Evolutionary conservation across 176 grass and related monocot species (phyloP).

Genomic region (Ananas comosus): DNA sequence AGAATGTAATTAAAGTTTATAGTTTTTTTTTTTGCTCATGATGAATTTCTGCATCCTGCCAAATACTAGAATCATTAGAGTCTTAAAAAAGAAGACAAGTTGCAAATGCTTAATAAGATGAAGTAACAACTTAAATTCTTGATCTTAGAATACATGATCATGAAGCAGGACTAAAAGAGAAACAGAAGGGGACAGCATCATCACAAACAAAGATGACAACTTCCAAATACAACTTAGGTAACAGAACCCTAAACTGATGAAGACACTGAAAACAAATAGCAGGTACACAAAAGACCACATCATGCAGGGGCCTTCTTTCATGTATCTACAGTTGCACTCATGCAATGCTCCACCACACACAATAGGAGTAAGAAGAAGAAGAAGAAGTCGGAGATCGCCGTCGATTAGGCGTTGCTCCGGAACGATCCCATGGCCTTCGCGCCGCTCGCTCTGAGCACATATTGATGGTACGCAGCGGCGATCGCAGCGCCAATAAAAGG

Average conservation of each 20-base stretch:
- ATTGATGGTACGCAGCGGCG: slow-evolving; percentile 57
- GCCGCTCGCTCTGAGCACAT: slow-evolving; percentile 52
- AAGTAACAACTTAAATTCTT: too few species aligned
- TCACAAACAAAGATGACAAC: not conserved
- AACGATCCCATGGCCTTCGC: slow-evolving; percentile 61
- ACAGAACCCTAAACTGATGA: slow-evolving; percentile 14
- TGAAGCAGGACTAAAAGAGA: not conserved
- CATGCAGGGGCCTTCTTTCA: not conserved
- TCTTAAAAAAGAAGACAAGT: too few species aligned
- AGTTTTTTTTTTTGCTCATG: too few species aligned
- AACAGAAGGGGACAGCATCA: not conserved
- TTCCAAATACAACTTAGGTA: not conserved
- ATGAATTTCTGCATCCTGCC: too few species aligned
- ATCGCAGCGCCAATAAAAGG: slow-evolving; percentile 31
- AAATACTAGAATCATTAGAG: too few species aligned
- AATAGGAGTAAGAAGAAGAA: not conserved
- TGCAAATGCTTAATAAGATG: too few species aligned
- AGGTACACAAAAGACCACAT: slow-evolving; percentile 4
- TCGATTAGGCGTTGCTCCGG: slow-evolving; percentile 43
- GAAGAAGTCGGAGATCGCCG: too few species aligned
- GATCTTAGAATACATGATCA: too few species aligned
- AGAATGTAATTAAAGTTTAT: too few species aligned
- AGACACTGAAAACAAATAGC: slow-evolving; percentile 28
- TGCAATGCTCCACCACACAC: slow-evolving; percentile 15
- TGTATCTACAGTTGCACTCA: not conserved